A percentile compares a stretch with the other conserved stretches of the same genome.
phyloP scores from a whole-genome alignment of 805 yeast species.

The Candida peoriensis region DNA sequence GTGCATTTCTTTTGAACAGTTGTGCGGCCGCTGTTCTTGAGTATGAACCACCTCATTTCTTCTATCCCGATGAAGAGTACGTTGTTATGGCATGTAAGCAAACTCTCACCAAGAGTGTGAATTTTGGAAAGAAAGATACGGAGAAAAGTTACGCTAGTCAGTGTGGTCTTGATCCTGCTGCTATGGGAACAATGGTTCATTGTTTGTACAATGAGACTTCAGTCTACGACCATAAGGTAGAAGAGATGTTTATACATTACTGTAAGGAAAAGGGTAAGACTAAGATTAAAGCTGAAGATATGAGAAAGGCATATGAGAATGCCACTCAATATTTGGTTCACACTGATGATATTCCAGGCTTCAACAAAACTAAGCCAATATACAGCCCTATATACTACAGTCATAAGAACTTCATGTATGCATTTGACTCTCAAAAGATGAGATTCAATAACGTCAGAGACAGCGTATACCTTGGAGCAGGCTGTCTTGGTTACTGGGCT shows the following conservation, averaged over 20 bases:
- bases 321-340: conserved; percentile 38
- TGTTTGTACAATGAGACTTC: conserved; percentile 21
- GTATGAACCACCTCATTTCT: not conserved
- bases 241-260: conserved; percentile 19
- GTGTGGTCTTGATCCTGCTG: conserved; percentile 25
- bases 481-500: conserved; percentile 44
- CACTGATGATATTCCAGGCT: conserved; percentile 27
- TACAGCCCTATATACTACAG: conserved; percentile 33
- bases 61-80: not conserved
- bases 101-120: conserved; percentile 17
- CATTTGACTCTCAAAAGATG: conserved; percentile 19
- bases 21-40: no score
- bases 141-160: conserved; percentile 15
- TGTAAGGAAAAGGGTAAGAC: conserved; percentile 17
- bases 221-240: conserved; percentile 9
- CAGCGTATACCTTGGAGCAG: conserved; percentile 42
- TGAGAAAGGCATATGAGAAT: conserved; percentile 34
- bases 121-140: conserved; percentile 19
- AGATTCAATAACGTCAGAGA: conserved; percentile 32
- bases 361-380: conserved; percentile 28
- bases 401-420: conserved; percentile 21
- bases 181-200: conserved; percentile 24
- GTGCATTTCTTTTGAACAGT: no score
- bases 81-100: conserved; percentile 20
- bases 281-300: conserved; percentile 29